Evolutionary conservation across 2,329 filamentous ascomycete genomes (phyloP).

Genomic region (Pseudopithomyces chartarum): DNA sequence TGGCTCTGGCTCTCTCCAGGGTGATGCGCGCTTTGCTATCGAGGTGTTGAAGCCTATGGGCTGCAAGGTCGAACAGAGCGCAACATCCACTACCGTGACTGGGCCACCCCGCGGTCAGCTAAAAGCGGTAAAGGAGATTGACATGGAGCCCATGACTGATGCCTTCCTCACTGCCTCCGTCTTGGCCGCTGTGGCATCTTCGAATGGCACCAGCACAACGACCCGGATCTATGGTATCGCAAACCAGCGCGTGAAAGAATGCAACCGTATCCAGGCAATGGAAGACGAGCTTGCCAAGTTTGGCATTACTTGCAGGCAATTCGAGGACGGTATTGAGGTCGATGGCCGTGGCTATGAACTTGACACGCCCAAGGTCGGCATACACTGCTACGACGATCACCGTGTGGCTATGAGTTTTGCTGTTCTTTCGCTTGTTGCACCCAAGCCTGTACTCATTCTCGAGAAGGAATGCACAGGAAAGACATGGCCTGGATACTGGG

Average conservation of each 20-base stretch:
- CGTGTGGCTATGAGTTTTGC: constrained; percentile 99
- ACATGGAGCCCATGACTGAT: constrained; percentile 99
- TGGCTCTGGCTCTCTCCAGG: constrained; percentile 87
- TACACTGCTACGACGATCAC: constrained; percentile 97
- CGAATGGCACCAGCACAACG: constrained; percentile 63
- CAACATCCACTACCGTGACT: constrained; percentile 86
- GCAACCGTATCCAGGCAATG: constrained; percentile 96
- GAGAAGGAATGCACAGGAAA: constrained; percentile 95
- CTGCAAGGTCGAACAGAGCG: constrained; percentile 83
- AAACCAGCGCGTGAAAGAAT: constrained; percentile 97
- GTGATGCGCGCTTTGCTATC: constrained; percentile 90
- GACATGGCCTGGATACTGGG: constrained; percentile 99
- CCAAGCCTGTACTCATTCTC: constrained; percentile 74
- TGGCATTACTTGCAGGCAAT: constrained; percentile 81
- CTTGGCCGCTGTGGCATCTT: constrained; percentile 83
- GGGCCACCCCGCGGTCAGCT: constrained; percentile 78
- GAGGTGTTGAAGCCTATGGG: constrained; percentile 93
- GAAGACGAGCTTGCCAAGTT: constrained; percentile 93
- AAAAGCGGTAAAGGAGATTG: constrained; percentile 77
- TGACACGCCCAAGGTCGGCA: constrained; percentile 61
- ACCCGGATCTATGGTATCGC: constrained; percentile 93
- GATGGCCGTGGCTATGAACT: constrained; percentile 61
- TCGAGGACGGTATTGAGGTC: constrained; percentile 90
- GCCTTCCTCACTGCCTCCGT: constrained; percentile 96
- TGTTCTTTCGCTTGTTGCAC: constrained; percentile 76